Evolutionary conservation across 2,329 filamentous ascomycete species (phyloP).

Genomic region (Chalaropsis ovoidea): DNA sequence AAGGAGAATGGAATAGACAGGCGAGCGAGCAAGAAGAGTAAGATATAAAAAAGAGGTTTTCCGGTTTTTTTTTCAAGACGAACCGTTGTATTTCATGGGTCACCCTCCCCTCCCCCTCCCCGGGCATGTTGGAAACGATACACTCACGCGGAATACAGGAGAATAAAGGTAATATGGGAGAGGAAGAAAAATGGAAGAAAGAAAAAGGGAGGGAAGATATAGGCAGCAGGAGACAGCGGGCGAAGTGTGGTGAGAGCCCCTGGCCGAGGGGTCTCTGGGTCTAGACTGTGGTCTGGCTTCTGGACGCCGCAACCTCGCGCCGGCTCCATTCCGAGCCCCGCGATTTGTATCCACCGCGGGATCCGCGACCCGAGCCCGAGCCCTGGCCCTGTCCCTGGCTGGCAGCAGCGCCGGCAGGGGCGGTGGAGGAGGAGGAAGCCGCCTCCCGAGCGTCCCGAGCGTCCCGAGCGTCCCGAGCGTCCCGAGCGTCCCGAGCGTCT

Average conservation of each 20-base stretch:
- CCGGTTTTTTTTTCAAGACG: too few species aligned
- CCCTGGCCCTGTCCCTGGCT: neutral
- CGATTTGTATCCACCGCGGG: constrained; percentile 21
- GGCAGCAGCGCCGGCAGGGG: too few species aligned
- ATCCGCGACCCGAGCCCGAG: neutral
- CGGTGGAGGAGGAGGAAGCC: neutral
- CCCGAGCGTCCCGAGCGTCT: neutral
- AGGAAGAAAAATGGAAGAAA: neutral
- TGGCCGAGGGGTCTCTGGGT: neutral
- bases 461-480: neutral
- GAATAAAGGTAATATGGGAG: neutral
- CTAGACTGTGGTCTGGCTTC: constrained; percentile 13
- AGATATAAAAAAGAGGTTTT: too few species aligned
- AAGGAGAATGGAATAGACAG: too few species aligned
- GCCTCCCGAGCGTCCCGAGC: neutral
- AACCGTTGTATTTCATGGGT: too few species aligned
- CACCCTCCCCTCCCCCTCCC: too few species aligned
- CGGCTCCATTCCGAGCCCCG: constrained; percentile 22
- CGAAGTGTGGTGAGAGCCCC: too few species aligned
- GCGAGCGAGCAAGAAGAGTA: too few species aligned
- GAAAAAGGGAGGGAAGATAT: neutral
- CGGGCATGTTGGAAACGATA: too few species aligned
- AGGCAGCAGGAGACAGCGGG: too few species aligned
- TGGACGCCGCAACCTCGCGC: constrained; percentile 16
- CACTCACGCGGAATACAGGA: too few species aligned